Evolutionary conservation across 108 stramenopile species (phyloP).

Genomic region (Halocafeteria seosinensis): DNA sequence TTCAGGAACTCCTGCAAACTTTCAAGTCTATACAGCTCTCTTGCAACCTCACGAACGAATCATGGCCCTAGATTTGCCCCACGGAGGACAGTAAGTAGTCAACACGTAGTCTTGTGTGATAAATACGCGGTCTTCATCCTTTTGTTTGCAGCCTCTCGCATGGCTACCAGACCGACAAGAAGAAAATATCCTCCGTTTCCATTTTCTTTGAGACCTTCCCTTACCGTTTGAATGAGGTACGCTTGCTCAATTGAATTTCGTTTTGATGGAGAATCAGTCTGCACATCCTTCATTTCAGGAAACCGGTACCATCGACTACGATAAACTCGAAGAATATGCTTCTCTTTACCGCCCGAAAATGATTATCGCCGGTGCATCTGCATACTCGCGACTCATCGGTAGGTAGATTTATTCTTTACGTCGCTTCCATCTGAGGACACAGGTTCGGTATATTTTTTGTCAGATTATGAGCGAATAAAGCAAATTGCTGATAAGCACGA

Average conservation of each 20-base stretch:
- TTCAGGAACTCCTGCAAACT: conserved; percentile 95
- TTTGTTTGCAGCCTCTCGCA: too few relatives aligned
- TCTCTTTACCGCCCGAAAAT: conserved; percentile 91
- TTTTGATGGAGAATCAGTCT: neutral
- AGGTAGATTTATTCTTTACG: too few relatives aligned
- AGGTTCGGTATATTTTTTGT: too few relatives aligned
- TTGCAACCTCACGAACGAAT: conserved; percentile 95
- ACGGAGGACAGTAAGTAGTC: conserved; percentile 56
- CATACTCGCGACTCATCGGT: conserved; percentile 91
- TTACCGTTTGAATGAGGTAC: conserved; percentile 86
- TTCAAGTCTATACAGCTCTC: conserved; percentile 97
- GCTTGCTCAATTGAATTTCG: too few relatives aligned
- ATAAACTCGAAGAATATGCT: conserved; percentile 81
- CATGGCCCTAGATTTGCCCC: conserved; percentile 89
- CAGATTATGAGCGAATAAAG: conserved; percentile 94
- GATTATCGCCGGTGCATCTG: conserved; percentile 93
- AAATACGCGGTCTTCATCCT: too few relatives aligned
- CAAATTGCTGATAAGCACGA: conserved; percentile 71
- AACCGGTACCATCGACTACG: conserved; percentile 90
- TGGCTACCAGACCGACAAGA: conserved; percentile 83
- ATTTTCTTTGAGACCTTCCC: conserved; percentile 95
- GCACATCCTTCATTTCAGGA: too few relatives aligned
- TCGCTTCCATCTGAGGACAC: too few relatives aligned
- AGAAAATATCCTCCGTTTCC: conserved; percentile 80
- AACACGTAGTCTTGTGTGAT: too few relatives aligned